Base-by-base conservation (phyloP, 2,329 filamentous ascomycete genomes). In the Monosporascus sp. region DNA sequence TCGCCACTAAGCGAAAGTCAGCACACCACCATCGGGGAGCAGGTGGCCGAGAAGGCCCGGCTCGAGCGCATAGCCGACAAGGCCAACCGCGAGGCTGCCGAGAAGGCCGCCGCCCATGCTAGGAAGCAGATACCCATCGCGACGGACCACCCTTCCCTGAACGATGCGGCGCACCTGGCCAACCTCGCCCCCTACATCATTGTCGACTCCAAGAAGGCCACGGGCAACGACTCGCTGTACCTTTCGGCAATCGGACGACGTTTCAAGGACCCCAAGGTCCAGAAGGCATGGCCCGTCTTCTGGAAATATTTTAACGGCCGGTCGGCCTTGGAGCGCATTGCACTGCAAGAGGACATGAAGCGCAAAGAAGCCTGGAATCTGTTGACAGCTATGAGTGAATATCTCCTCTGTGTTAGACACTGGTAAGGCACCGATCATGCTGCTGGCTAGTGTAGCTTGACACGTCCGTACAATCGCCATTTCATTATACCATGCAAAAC, bases 271-370 rank as follows among this genome's bases (percentile, higher is more conserved):
- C 73, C 75, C 17, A 81, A 84, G 54, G 70, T 89, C 15, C 77
- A 82, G 42, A 79, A 83, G 52, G 79, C 82, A 47, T 96, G 91
- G 88, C 81, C 83, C 2, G 75, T 80, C 45, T 84, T 96, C 61
- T 80, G 86, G 62, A 90, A 88, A 68, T 94, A 97, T 69, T 90
- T 97, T 62, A 92, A 97, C 68, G 94, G 94, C 1, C 81, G 80
- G 52, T 85, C 88, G 65, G 86, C 92, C 2, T 76, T 97, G 54
- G 94, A 99, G 72, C 85, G 92, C 61, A 88, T 99, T 59, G 83
- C 88, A 1, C 74, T 94, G n/a, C 81, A 87, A 52, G 90, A 97
- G 71, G 88, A 89, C 6, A 80, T 95, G 73, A 96, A 94, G 74
- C 79, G 90, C 52, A 95, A 93, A 72, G 86, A 89, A 60, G 79